These are phyloP conservation scores for Trichoderma guizhouense DNA, from an alignment of 2,329 filamentous ascomycete species.

Conservation along the genomic window DNA sequence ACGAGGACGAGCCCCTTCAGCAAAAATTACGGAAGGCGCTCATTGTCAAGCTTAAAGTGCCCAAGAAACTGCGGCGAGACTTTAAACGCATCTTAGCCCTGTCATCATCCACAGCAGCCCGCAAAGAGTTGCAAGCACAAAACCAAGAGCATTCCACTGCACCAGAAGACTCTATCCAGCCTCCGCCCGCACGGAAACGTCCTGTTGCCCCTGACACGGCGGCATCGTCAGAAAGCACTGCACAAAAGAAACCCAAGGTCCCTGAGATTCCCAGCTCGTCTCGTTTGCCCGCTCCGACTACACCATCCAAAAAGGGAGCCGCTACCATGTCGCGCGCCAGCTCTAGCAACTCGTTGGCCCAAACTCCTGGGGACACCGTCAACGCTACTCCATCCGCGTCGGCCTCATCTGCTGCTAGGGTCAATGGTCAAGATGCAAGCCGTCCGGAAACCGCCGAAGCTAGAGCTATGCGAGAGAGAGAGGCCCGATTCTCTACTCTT, in stretches of 20 bases:
- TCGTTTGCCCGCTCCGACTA: constrained; percentile 42
- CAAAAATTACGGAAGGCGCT: constrained; percentile 29
- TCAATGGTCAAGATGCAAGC: constrained; percentile 33
- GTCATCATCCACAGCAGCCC: constrained; percentile 31
- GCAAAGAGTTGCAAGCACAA: constrained; percentile 23
- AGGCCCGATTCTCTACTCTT: constrained; percentile 37
- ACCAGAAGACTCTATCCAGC: constrained; percentile 36
- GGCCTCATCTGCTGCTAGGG: constrained; percentile 27
- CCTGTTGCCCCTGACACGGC: constrained; percentile 37
- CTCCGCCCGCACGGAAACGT: constrained; percentile 45
- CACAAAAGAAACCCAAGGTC: constrained; percentile 42
- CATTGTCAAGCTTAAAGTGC: constrained; percentile 48
- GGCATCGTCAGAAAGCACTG: constrained; percentile 33
- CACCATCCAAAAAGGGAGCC: constrained; percentile 50
- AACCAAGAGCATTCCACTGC: constrained; percentile 41
- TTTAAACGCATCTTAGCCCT: constrained; percentile 47
- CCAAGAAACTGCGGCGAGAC: constrained; percentile 43
- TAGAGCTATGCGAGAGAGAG: constrained; percentile 34
- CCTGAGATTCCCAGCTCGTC: constrained; percentile 38
- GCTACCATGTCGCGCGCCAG: constrained; percentile 52
- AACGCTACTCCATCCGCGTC: constrained; percentile 32
- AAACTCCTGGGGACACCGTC: constrained; percentile 48
- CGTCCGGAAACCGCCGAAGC: constrained; percentile 25
- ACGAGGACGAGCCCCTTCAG: constrained; percentile 34
- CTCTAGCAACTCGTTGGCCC: constrained; percentile 50